Evolutionary conservation across 2,329 filamentous ascomycete species (phyloP).

Genomic region (Cytospora schulzeri): DNA sequence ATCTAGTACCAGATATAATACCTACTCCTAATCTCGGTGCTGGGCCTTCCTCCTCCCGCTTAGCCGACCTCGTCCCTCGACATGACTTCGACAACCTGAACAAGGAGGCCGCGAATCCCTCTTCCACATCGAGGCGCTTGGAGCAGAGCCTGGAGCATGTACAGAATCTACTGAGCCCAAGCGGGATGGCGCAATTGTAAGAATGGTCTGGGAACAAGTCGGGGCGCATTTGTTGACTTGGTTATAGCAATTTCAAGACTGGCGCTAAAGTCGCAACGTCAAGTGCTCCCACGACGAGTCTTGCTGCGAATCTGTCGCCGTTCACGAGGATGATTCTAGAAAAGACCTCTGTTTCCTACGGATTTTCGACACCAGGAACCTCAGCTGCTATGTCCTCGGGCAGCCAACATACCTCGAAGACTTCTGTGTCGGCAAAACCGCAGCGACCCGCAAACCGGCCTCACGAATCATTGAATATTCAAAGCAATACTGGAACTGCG

Average conservation of each 20-base stretch:
- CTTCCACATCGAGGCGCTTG: conserved; percentile 64
- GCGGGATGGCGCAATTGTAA: conserved; percentile 72
- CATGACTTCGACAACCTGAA: conserved; percentile 70
- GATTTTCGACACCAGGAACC: conserved; percentile 43
- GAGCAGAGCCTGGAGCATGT: conserved; percentile 75
- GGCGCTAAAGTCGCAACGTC: conserved; percentile 41
- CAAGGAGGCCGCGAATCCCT: conserved; percentile 62
- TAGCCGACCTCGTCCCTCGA: conserved; percentile 54
- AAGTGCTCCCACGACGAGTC: conserved; percentile 34
- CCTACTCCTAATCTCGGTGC: conserved; percentile 64
- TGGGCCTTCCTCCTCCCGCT: conserved; percentile 53
- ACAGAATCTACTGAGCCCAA: conserved; percentile 70
- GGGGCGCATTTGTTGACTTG: conserved; percentile 35
- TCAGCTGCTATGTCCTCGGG: conserved; percentile 35
- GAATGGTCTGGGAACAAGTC: conserved; percentile 29
- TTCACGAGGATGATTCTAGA: conserved; percentile 53
- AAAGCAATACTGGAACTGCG: conserved; percentile 29
- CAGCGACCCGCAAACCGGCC: conserved; percentile 28
- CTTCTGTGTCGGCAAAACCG: conserved; percentile 29
- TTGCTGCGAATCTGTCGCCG: conserved; percentile 51
- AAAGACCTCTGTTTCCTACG: conserved; percentile 44
- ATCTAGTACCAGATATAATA: conserved; percentile 59
- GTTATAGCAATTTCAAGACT: conserved; percentile 59
- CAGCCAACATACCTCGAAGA: conserved; percentile 36
- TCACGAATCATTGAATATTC: background rate